phyloP scores from a whole-genome alignment of 2,329 filamentous ascomycete species.

The Epicoccum sorghinum region DNA sequence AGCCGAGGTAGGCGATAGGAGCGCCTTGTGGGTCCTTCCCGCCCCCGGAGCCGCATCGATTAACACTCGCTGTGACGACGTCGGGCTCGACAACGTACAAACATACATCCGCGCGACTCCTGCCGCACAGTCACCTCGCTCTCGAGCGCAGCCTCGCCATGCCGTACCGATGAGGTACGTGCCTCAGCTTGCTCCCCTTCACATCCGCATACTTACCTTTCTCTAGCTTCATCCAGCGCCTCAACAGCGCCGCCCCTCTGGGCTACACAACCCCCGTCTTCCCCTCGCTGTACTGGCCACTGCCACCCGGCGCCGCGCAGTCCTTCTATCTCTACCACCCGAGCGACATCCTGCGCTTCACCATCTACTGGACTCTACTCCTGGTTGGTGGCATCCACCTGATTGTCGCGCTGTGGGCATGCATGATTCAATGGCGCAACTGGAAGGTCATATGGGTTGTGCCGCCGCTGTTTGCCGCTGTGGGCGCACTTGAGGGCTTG shows the following conservation, averaged over 20 bases:
- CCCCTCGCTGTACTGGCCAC: slow-evolving; percentile 80
- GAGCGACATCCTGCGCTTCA: slow-evolving; percentile 84
- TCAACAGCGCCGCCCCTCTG: slow-evolving; percentile 55
- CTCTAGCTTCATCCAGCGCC: slow-evolving; percentile 52
- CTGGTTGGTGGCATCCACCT: slow-evolving; percentile 78
- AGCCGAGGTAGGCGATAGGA: slow-evolving; percentile 37
- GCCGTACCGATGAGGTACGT: slow-evolving; percentile 42
- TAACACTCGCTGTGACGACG: slow-evolving; percentile 23
- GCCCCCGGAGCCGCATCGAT: slow-evolving; percentile 16
- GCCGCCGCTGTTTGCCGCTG: slow-evolving; percentile 71
- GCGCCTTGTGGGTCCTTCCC: slow-evolving; percentile 19
- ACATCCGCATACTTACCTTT: neutral
- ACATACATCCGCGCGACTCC: neutral
- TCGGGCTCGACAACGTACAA: slow-evolving; percentile 9
- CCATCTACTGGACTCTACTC: slow-evolving; percentile 83
- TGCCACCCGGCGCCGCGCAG: slow-evolving; percentile 62
- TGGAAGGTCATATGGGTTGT: slow-evolving; percentile 70
- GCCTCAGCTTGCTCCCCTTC: neutral
- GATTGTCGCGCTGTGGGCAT: slow-evolving; percentile 72
- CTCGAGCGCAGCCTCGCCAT: slow-evolving; percentile 22
- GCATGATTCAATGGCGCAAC: slow-evolving; percentile 69
- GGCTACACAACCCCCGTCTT: slow-evolving; percentile 75
- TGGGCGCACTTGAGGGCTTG: slow-evolving; percentile 77
- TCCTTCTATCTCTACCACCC: slow-evolving; percentile 73
- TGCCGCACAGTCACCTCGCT: neutral